Percentiles rank a stretch among this genome's conserved stretches.
phyloP scores from a whole-genome alignment of 2,329 filamentous ascomycete species.

The Metarhizium guizhouense region DNA sequence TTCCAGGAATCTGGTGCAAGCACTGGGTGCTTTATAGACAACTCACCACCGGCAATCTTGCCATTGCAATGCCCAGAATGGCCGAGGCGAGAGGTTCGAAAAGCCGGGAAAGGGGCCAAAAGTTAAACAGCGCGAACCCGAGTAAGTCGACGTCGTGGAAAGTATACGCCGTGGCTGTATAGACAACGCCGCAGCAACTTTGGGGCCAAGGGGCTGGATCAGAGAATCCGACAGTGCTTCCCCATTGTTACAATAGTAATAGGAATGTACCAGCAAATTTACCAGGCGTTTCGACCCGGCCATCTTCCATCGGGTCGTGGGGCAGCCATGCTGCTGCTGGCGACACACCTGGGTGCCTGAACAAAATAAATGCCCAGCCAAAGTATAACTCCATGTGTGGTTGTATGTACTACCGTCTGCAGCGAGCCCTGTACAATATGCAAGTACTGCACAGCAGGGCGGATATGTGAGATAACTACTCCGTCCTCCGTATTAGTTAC shows the following conservation, averaged over 20 bases:
- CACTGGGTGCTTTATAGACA: slow-evolving; percentile 4
- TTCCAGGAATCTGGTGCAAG: slow-evolving; percentile 1
- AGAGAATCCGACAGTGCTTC: not conserved
- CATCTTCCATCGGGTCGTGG: not conserved
- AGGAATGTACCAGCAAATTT: not conserved
- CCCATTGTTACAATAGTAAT: not conserved
- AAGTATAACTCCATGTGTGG: not conserved
- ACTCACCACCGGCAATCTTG: not conserved
- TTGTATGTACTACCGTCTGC: no score
- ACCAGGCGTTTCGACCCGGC: not conserved
- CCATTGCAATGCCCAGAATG: not conserved
- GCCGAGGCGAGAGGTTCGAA: not conserved
- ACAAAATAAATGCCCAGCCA: not conserved
- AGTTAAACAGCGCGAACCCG: not conserved
- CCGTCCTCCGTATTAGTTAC: no score
- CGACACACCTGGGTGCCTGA: not conserved
- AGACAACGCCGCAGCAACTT: not conserved
- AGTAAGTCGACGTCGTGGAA: not conserved
- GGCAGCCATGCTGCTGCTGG: slow-evolving; percentile 3
- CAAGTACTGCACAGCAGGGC: no score
- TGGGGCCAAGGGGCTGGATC: slow-evolving; percentile 2
- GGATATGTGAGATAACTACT: no score
- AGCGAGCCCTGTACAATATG: no score
- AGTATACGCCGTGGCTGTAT: slow-evolving; percentile 1
- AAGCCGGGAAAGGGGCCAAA: not conserved